phyloP scores from a whole-genome alignment of 257 asterid genomes.

The Solanum raphanifolium region DNA sequence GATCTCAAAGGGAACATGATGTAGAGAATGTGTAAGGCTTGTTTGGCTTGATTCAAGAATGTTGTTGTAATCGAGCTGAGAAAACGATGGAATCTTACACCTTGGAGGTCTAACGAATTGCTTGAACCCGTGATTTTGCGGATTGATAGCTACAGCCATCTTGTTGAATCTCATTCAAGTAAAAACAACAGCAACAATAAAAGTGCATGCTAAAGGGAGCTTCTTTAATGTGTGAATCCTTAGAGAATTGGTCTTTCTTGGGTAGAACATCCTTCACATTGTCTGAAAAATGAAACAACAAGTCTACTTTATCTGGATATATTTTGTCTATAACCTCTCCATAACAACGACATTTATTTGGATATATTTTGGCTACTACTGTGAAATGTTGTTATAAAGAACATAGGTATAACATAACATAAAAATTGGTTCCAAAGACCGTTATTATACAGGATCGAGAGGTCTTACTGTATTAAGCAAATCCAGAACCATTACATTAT shows the following conservation, averaged over 20 bases:
- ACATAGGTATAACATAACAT: neutral
- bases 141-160: constrained; percentile 88
- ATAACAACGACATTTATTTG: neutral
- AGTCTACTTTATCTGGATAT: neutral
- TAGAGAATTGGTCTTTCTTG: constrained; percentile 44
- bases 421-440: neutral
- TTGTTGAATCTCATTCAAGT: constrained; percentile 50
- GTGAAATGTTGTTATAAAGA: neutral
- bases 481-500: neutral
- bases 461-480: neutral
- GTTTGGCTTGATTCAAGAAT: constrained; percentile 48
- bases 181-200: constrained; percentile 27
- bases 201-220: constrained; percentile 62
- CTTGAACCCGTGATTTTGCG: constrained; percentile 60
- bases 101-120: constrained; percentile 72
- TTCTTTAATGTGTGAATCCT: constrained; percentile 31
- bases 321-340: neutral
- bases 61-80: constrained; percentile 64
- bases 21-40: constrained; percentile 28
- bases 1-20: constrained; percentile 29
- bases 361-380: neutral
- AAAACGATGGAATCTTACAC: constrained; percentile 78
- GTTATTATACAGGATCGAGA: neutral
- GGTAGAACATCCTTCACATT: constrained; percentile 76
- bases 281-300: constrained; percentile 24